phyloP scores from a whole-genome alignment of 768 basidiomycete species.

The Exsudoporus frostii region DNA sequence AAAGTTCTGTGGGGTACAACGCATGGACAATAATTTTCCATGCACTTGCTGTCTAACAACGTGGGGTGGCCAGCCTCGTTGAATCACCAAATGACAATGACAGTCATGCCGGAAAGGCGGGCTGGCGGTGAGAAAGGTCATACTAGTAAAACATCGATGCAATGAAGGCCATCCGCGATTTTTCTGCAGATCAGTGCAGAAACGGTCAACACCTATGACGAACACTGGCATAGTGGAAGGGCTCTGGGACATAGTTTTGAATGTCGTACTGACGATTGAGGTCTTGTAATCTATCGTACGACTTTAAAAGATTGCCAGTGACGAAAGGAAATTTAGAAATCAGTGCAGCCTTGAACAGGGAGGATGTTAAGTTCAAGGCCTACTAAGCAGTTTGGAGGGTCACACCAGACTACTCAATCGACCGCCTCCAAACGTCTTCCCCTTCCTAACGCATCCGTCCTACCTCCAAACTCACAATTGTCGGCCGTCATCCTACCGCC shows the following conservation, averaged over 20 bases:
- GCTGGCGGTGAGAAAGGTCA: neutral
- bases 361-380: neutral
- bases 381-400: neutral
- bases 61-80: neutral
- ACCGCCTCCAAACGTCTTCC: neutral
- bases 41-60: neutral
- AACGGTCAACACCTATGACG: neutral
- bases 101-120: neutral
- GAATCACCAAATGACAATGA: neutral
- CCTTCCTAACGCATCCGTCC: neutral
- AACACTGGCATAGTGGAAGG: neutral
- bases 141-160: neutral
- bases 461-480: neutral
- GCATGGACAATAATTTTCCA: neutral
- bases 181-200: neutral
- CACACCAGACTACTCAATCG: neutral
- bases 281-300: neutral
- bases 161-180: neutral
- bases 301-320: neutral
- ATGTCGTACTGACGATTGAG: neutral
- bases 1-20: neutral
- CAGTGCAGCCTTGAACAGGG: neutral
- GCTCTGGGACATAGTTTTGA: neutral
- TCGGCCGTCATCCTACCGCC: neutral
- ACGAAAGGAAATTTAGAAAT: neutral